Base-by-base conservation (phyloP, 2,329 filamentous ascomycete species). In the Pseudocercospora macadamiae region DNA sequence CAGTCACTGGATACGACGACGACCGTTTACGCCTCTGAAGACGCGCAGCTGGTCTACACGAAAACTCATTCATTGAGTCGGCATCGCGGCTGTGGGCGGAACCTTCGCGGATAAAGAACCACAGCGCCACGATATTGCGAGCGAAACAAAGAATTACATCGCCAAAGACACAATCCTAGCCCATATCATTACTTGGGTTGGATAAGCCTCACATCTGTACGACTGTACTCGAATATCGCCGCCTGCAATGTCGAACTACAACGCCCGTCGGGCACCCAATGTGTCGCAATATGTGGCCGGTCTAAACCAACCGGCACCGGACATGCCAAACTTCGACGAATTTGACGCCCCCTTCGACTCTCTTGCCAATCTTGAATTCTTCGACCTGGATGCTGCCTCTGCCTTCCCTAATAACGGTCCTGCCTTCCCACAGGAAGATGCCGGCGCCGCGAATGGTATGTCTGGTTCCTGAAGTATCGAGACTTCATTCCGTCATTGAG, bases 261-360 rank as follows among this genome's bases (percentile, higher is more conserved):
- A 83, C 76, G 88, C 87, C 71, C 89, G 91, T 63, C 87, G 89
- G 72, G 89, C 85, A 68, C 89, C 90, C 71, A 96, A 96, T 75
- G 90, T 96, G 77, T 92, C 91, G 71, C 89, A 92, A 72, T 96
- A 95, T 79, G 83, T 97, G 66, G 89, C 90, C 70, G 89, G 93
- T 67, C 82, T 97, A 70, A 96, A 96, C 80, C 85, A 83, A 45
- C 88, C 61, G 3, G 85, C 86, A 68, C 84, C 89, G 54, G 81
- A 88, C 61, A 83, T 80, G 23, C 61, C 59, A 39, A 77, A 81
- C 59, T 82, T 87, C 61, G 85, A 89, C 54, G 76, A 80, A 52
- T 83, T 87, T 74, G 83, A 83, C 67, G 70, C 72, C 56, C 71
- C 74, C 2, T 80, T 88, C 16, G 75, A 79, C 1, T 75, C 81